Evolutionary conservation across 139 green algal genomes (phyloP).

Genomic region (Gonium pectorale): DNA sequence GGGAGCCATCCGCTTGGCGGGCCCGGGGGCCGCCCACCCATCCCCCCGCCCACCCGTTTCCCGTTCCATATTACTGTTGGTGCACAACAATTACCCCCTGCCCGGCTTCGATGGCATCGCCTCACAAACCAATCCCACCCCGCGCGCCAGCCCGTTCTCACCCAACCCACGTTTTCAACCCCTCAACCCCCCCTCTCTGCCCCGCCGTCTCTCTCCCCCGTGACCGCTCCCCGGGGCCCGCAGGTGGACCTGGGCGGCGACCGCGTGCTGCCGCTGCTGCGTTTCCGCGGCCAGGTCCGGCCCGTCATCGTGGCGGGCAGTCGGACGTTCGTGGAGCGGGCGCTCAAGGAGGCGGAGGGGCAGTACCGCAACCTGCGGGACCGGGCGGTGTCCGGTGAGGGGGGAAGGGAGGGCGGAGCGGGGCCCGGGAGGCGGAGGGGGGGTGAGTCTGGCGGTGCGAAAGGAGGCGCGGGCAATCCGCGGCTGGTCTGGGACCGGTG

Average conservation of each 20-base stretch:
- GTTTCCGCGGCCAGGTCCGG: conserved; percentile 80
- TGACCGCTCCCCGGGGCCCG: not conserved
- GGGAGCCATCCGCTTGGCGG: too few species aligned
- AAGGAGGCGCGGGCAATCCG: too few species aligned
- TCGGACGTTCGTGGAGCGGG: conserved; percentile 66
- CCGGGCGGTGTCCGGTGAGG: conserved; percentile 78
- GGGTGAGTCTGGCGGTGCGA: too few species aligned
- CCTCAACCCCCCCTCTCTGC: not conserved
- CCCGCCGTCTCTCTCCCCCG: not conserved
- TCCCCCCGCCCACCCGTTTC: too few species aligned
- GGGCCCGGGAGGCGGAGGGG: too few species aligned
- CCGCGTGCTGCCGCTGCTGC: conserved; percentile 75
- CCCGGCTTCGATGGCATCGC: too few species aligned
- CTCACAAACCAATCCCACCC: too few species aligned
- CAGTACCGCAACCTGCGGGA: conserved; percentile 71
- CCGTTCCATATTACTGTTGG: too few species aligned
- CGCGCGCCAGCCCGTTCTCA: not conserved
- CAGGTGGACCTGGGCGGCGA: conserved; percentile 73
- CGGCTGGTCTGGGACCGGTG: too few species aligned
- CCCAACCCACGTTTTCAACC: too few species aligned
- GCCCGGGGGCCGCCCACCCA: too few species aligned
- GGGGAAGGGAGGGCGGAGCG: not conserved
- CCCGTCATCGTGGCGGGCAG: conserved; percentile 85
- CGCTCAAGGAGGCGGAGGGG: conserved; percentile 67
- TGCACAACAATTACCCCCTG: too few species aligned